A percentile compares a stretch with the other conserved stretches of the same genome.
These are phyloP conservation scores for Pleurotus platypus DNA, from an alignment of 768 basidiomycete species.

Conservation along the genomic window DNA sequence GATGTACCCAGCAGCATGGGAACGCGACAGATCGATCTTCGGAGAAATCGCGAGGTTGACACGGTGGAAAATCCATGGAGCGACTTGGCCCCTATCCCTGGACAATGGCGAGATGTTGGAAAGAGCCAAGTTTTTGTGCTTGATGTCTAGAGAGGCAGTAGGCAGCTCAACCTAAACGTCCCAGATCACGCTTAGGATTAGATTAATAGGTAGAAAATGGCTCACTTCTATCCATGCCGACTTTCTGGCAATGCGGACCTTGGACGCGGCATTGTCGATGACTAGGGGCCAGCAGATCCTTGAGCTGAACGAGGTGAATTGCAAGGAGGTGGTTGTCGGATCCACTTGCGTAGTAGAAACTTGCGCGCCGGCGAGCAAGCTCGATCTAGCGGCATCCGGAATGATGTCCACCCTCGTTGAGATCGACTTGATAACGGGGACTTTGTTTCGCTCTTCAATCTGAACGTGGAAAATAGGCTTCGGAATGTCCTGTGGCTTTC, in stretches of 20 bases:
- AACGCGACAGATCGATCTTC: too few relatives aligned
- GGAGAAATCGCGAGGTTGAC: too few relatives aligned
- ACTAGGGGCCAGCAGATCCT: constrained; percentile 22
- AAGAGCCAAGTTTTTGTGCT: neutral
- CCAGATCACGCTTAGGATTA: too few relatives aligned
- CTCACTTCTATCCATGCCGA: constrained; percentile 47
- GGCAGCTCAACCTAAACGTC: too few relatives aligned
- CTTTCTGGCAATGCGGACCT: constrained; percentile 48
- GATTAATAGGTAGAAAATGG: neutral
- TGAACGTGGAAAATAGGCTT: neutral
- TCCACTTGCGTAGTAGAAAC: neutral
- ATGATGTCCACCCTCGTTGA: neutral
- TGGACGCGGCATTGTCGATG: constrained; percentile 29
- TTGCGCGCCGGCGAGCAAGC: neutral
- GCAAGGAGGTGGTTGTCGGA: neutral
- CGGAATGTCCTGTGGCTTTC: too few relatives aligned
- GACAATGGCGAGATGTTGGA: too few relatives aligned
- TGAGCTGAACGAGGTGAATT: neutral
- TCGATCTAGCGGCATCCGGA: neutral
- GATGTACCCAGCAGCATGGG: too few relatives aligned
- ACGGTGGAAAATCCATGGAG: too few relatives aligned
- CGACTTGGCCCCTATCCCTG: too few relatives aligned
- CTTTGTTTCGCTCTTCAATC: neutral
- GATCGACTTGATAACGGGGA: neutral
- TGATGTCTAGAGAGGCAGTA: too few relatives aligned